Conservation (phyloP, 805 yeast genomes). For the Kazachstania martiniae region DNA sequence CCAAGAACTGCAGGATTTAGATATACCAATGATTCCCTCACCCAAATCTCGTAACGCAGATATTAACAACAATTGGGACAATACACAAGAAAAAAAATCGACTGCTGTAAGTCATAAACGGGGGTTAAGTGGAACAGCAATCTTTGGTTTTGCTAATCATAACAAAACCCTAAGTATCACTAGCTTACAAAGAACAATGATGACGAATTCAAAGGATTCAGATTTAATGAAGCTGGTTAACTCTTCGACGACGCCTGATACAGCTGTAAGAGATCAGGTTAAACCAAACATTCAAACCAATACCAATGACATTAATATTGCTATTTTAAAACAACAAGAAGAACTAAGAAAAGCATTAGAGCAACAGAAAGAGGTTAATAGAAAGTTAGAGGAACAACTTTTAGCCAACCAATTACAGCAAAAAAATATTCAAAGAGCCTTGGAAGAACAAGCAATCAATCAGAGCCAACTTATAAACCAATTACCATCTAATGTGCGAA, state of each 20-base stretch:
- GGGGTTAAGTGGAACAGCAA: conserved; percentile 68
- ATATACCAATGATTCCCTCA: conserved; percentile 38
- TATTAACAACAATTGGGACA: conserved; percentile 12
- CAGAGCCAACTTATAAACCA: conserved; percentile 1
- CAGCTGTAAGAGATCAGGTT: not conserved
- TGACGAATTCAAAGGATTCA: conserved; percentile 7
- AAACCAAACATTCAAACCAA: not conserved
- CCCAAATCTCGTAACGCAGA: not conserved
- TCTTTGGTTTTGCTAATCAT: conserved; percentile 63
- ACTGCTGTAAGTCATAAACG: conserved; percentile 37
- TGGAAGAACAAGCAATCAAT: conserved; percentile 11
- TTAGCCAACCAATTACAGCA: conserved; percentile 21
- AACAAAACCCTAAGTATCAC: conserved; percentile 51
- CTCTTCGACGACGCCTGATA: not conserved
- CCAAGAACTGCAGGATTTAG: conserved; percentile 51
- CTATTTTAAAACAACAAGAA: conserved; percentile 22
- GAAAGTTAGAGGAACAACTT: conserved; percentile 21
- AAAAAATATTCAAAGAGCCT: conserved; percentile 19
- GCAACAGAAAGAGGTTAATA: conserved; percentile 23
- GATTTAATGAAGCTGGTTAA: conserved; percentile 1
- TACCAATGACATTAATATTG: conserved; percentile 1
- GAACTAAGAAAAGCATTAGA: conserved; percentile 23
- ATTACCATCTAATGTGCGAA: conserved; percentile 6
- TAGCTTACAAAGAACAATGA: conserved; percentile 27
- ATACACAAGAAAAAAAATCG: conserved; percentile 2